These are phyloP conservation scores for Kodamaea arcana DNA, from an alignment of 1,139 yeast species.

Conservation along the genomic window DNA sequence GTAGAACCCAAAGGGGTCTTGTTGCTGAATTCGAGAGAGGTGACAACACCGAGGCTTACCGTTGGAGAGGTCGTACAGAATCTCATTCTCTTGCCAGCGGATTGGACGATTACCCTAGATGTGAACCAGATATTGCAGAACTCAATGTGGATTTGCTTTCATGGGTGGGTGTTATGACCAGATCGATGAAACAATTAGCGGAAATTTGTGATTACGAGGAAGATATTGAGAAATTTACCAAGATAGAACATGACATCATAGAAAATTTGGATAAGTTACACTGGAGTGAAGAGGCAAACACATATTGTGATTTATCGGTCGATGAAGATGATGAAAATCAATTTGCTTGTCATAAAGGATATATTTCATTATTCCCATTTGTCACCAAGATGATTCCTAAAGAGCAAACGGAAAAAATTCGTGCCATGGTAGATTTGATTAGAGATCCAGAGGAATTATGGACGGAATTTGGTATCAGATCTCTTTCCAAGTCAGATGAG, in stretches of 20 bases:
- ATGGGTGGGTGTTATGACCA: conserved; percentile 93
- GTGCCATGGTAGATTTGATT: conserved; percentile 51
- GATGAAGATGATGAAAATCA: conserved; percentile 64
- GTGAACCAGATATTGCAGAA: conserved; percentile 77
- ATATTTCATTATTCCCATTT: conserved; percentile 83
- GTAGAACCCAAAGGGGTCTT: conserved; percentile 75
- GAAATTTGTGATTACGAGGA: conserved; percentile 52
- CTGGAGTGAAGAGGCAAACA: conserved; percentile 64
- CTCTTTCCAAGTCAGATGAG: conserved; percentile 66
- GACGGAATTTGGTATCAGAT: conserved; percentile 76
- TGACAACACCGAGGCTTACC: conserved; percentile 58
- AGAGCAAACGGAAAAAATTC: conserved; percentile 46
- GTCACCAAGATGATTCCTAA: conserved; percentile 61
- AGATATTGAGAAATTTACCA: conserved; percentile 51
- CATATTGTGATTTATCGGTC: conserved; percentile 84
- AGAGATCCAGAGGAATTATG: conserved; percentile 72
- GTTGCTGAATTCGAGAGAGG: conserved; percentile 69
- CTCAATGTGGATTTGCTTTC: conserved; percentile 83
- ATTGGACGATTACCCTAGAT: conserved; percentile 91
- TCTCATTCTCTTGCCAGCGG: conserved; percentile 92
- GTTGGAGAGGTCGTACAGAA: conserved; percentile 92
- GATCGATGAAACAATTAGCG: conserved; percentile 75
- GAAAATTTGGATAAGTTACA: conserved; percentile 68
- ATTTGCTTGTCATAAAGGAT: conserved; percentile 84
- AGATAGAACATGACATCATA: conserved; percentile 53